Percentiles rank a stretch among this genome's conserved stretches.
Conservation (phyloP, 352 stramenopile species). For the Globisporangium recalcitrans region DNA sequence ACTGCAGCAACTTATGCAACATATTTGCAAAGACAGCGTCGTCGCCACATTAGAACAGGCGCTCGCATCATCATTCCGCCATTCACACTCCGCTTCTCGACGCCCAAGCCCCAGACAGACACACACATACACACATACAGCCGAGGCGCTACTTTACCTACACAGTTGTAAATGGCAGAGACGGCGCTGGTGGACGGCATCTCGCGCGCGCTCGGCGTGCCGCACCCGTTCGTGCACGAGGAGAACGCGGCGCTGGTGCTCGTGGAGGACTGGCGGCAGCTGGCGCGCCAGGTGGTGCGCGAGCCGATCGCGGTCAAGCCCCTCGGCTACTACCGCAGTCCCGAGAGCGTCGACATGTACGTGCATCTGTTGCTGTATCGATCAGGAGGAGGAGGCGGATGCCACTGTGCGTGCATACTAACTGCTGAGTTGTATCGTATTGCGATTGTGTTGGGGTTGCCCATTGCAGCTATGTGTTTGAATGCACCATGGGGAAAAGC, state of each 20-base stretch:
- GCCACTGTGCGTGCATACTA: too few species aligned
- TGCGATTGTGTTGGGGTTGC: conserved; percentile 9
- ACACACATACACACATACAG: background rate
- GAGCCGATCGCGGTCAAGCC: conserved; percentile 48
- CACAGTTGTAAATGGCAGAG: background rate
- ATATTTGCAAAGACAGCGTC: background rate
- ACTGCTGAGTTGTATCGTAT: too few species aligned
- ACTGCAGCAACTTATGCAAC: background rate
- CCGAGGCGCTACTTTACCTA: too few species aligned
- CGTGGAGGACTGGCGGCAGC: conserved; percentile 56
- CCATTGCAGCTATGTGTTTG: conserved; percentile 69
- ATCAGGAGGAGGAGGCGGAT: too few species aligned
- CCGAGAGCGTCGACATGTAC: conserved; percentile 79
- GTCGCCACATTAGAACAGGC: background rate
- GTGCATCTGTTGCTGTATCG: conserved; percentile 12
- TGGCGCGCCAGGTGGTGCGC: conserved; percentile 45
- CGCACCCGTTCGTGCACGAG: conserved; percentile 57
- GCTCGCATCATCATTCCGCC: too few species aligned
- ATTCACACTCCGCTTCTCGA: background rate
- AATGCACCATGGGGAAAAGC: conserved; percentile 41
- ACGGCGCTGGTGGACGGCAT: conserved; percentile 41
- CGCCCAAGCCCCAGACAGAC: background rate
- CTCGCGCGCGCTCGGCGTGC: conserved; percentile 49
- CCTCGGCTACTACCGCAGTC: conserved; percentile 75
- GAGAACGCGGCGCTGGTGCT: conserved; percentile 55